Evolutionary conservation across 805 yeast species (phyloP).

Genomic region (Starmerella stellata): DNA sequence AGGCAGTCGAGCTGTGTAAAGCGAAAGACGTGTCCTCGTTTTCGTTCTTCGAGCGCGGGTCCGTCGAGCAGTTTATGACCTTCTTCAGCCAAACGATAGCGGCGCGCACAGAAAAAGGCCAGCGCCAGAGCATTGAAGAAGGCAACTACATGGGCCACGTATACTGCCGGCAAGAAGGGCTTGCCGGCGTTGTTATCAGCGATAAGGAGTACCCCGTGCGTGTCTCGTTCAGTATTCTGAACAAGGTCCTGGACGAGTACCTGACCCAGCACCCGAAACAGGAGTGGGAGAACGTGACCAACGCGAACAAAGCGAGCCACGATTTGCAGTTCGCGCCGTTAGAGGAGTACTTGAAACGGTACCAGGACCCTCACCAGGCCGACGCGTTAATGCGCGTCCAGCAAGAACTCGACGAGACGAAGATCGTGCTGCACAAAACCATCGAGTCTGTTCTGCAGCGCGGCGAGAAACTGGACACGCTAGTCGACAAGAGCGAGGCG

Average conservation of each 20-base stretch:
- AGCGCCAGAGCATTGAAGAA: conserved; percentile 88
- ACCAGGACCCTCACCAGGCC: conserved; percentile 94
- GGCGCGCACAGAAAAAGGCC: conserved; percentile 70
- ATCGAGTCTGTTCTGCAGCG: conserved; percentile 86
- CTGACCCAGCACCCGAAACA: conserved; percentile 48
- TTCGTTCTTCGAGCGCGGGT: conserved; percentile 68
- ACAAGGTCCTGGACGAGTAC: conserved; percentile 82
- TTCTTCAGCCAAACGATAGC: conserved; percentile 84
- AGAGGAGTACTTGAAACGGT: conserved; percentile 53
- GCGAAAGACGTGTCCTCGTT: conserved; percentile 73
- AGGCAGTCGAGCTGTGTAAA: conserved; percentile 55
- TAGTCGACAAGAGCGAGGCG: conserved; percentile 91
- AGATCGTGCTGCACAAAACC: conserved; percentile 87
- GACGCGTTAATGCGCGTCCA: conserved; percentile 94
- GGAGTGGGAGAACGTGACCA: conserved; percentile 35
- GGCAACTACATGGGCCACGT: conserved; percentile 83
- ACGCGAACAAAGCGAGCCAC: conserved; percentile 27
- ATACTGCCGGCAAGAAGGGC: conserved; percentile 73
- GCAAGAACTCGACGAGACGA: conserved; percentile 93
- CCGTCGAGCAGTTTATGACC: conserved; percentile 84
- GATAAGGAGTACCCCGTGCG: conserved; percentile 94
- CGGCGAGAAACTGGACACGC: conserved; percentile 85
- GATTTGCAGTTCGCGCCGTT: conserved; percentile 40
- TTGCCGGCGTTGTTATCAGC: conserved; percentile 78
- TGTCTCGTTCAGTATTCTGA: conserved; percentile 84